phyloP scores from a whole-genome alignment of 768 basidiomycete species.

The Lactarius hengduanensis region DNA sequence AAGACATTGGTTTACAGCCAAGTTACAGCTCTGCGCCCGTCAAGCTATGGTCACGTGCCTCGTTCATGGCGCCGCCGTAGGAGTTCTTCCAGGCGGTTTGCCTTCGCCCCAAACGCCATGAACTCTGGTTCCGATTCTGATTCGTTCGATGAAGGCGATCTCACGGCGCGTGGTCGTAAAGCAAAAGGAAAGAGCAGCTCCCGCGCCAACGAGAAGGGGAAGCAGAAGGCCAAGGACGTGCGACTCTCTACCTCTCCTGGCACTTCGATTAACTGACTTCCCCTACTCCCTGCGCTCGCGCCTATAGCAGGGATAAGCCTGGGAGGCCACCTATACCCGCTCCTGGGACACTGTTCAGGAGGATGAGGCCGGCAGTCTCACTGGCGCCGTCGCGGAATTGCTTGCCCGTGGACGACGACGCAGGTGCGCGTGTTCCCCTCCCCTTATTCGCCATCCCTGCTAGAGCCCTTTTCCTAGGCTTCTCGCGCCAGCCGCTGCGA shows the following conservation, averaged over 20 bases:
- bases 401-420: conserved; percentile 83
- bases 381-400: conserved; percentile 84
- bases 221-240: conserved; percentile 29
- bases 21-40: too few species aligned
- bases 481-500: conserved; percentile 77
- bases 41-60: too few species aligned
- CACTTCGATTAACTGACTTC: neutral
- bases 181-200: conserved; percentile 10
- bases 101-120: neutral
- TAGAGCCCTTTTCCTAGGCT: conserved; percentile 46
- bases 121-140: conserved; percentile 25
- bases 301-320: conserved; percentile 78
- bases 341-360: conserved; percentile 98
- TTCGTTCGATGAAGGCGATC: conserved; percentile 23
- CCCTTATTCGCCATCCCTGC: conserved; percentile 4
- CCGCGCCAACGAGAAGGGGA: conserved; percentile 20
- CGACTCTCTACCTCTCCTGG: neutral
- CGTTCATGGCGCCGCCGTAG: too few species aligned
- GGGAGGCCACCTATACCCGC: conserved; percentile 93
- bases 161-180: conserved; percentile 21
- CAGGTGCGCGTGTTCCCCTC: conserved; percentile 48
- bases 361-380: conserved; percentile 89
- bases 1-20: too few species aligned
- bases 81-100: too few species aligned
- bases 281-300: neutral